phyloP scores from a whole-genome alignment of 495 filamentous ascomycete genomes.

The Aspergillus bridgeri region DNA sequence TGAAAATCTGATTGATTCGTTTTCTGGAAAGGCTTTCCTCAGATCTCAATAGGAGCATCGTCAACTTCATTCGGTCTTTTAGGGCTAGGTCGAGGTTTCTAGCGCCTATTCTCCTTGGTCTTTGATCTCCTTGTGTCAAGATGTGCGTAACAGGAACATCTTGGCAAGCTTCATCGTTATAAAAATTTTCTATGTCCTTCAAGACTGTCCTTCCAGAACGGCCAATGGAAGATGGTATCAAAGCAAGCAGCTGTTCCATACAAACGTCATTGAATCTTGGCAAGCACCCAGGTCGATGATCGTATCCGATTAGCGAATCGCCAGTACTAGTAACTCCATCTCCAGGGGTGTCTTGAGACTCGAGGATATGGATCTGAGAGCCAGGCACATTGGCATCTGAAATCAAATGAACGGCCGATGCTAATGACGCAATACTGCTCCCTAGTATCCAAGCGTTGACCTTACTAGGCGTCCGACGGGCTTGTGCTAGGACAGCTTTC shows the following conservation, averaged over 20 bases:
- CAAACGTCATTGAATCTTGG: too few relatives aligned
- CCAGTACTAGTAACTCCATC: background rate
- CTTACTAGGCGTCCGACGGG: too few relatives aligned
- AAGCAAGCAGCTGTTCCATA: too few relatives aligned
- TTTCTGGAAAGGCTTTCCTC: background rate
- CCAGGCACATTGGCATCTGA: background rate
- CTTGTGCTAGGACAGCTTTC: too few relatives aligned
- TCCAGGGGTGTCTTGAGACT: background rate
- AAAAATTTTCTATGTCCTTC: too few relatives aligned
- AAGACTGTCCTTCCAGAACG: too few relatives aligned
- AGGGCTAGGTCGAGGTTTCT: background rate
- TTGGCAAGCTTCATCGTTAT: too few relatives aligned
- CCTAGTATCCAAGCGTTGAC: background rate
- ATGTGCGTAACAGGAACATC: too few relatives aligned
- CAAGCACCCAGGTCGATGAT: too few relatives aligned
- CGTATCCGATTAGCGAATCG: background rate
- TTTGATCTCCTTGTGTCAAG: too few relatives aligned
- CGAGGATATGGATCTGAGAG: background rate
- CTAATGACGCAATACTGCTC: background rate
- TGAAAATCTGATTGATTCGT: background rate
- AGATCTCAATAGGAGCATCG: background rate
- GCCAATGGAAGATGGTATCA: too few relatives aligned
- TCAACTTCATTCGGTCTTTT: background rate
- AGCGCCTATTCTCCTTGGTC: too few relatives aligned
- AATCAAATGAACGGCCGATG: background rate